Evolutionary conservation across 495 filamentous ascomycete species (phyloP).

Genomic region (Hamigera avellanea): DNA sequence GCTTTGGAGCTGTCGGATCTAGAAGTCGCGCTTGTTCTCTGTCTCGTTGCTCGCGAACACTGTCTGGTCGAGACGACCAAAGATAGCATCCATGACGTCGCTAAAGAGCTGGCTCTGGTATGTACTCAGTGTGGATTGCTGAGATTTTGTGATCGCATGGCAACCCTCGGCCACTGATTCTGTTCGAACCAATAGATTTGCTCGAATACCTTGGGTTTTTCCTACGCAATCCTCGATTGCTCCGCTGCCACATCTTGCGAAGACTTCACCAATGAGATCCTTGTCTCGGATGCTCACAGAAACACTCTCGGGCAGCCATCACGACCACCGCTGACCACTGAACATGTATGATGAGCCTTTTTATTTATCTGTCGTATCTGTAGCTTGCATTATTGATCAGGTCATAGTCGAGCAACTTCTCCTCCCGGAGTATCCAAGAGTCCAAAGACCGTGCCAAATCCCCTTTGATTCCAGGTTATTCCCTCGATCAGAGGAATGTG

Average conservation of each 20-base stretch:
- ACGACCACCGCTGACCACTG: conserved; percentile 10
- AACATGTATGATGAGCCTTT: conserved; percentile 4
- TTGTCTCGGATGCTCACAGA: conserved; percentile 24
- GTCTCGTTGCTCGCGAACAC: conserved; percentile 67
- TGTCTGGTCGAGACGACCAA: conserved; percentile 71
- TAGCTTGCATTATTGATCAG: neutral
- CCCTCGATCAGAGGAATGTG: conserved; percentile 36
- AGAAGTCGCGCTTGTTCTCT: conserved; percentile 76
- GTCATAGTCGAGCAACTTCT: conserved; percentile 14
- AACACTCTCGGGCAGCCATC: conserved; percentile 5
- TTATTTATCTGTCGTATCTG: no score
- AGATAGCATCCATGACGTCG: conserved; percentile 48
- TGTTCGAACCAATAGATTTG: conserved; percentile 38
- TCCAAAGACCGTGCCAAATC: conserved; percentile 13
- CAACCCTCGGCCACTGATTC: conserved; percentile 20
- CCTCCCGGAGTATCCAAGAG: conserved; percentile 6
- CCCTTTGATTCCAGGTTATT: conserved; percentile 4
- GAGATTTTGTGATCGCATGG: conserved; percentile 21
- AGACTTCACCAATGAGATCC: conserved; percentile 61
- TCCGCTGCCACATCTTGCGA: conserved; percentile 61
- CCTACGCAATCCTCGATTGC: conserved; percentile 57
- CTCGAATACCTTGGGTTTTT: conserved; percentile 58
- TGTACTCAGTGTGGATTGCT: conserved; percentile 1
- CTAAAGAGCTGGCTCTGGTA: conserved; percentile 64
- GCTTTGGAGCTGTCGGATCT: conserved; percentile 72